Evolutionary conservation across 2,329 filamentous ascomycete genomes (phyloP).

Genomic region (Pyrenophora teres): DNA sequence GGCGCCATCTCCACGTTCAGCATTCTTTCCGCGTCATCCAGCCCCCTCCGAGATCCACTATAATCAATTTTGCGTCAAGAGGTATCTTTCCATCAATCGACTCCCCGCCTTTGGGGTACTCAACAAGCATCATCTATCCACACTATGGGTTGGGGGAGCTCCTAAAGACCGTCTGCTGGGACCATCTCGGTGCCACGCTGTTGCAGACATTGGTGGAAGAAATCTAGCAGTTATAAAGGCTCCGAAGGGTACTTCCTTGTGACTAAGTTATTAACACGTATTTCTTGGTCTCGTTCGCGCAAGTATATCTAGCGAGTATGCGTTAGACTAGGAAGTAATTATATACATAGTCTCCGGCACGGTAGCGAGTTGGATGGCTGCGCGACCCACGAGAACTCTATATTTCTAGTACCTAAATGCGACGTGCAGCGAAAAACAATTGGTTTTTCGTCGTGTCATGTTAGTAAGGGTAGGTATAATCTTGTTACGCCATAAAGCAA

Average conservation of each 20-base stretch:
- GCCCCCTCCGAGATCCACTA: constrained; percentile 10
- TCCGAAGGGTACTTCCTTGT: background rate
- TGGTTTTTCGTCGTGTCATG: too few species aligned
- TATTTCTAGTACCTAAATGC: too few species aligned
- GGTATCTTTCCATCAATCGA: background rate
- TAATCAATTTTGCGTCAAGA: constrained; percentile 7
- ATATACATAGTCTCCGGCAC: too few species aligned
- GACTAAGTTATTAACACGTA: background rate
- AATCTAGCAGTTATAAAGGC: constrained; percentile 3
- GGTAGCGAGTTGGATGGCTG: too few species aligned
- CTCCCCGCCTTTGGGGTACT: background rate
- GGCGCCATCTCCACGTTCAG: constrained; percentile 20
- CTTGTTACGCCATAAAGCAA: too few species aligned
- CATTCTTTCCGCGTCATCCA: constrained; percentile 8
- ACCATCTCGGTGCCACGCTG: background rate
- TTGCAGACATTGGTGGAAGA: constrained; percentile 12
- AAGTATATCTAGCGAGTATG: background rate
- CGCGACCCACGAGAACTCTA: too few species aligned
- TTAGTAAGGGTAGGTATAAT: too few species aligned
- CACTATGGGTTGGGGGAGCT: background rate
- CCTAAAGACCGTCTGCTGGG: background rate
- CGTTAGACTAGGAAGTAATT: background rate
- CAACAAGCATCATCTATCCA: constrained; percentile 5
- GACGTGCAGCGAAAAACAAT: too few species aligned
- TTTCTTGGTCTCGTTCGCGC: background rate